Base-by-base conservation (phyloP, 1,139 yeast species). In the Magnusiomyces tetraspermus region DNA sequence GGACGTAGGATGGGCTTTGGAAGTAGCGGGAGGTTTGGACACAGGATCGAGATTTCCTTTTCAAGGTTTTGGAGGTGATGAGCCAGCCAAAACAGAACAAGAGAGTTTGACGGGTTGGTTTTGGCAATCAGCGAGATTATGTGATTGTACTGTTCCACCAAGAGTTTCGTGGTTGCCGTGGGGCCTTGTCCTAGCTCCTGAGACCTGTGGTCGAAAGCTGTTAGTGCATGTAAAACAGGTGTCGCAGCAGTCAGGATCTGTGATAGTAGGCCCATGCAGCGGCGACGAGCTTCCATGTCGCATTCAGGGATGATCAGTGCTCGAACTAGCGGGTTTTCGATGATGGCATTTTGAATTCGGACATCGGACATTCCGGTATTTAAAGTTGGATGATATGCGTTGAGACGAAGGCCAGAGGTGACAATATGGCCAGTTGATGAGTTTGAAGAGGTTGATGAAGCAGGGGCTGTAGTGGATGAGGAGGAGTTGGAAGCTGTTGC, bases 221-320 rank as follows among this genome's bases (percentile, higher is more conserved):
- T 13, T 13, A 62, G 60, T 36, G 62, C 57, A 33, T 66, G 67
- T 26, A 64, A 53, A 8, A 63, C 61, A 1, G 67, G 67, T 36
- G 64, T 59, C 13, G 68, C 68, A 2, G 68, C 63, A 30, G 61
- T 62, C 3, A 64, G 58, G 17, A 63, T 62, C 36, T 58, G 53
- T 21, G 61, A 53, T 38, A 64, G 55, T 26, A 64, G 55, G 28
- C 53, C 53, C 41, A 65, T 59, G 50, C 68, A 66, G 31, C 67
- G 52, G 3, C 67, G 57, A 13, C 69, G 52, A 6, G 69, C 69
- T 37, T 61, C 64, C 41, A 65, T 55, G 47, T 66, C 69, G 52
- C 66, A 60, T 47, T 64, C 65, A n/a, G 69, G 69, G 1, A 66
- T 66, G 13, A 61, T 50, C 33, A 66, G 56, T n/a, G 65, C 59